These are phyloP conservation scores for Talaromyces nanjingensis DNA, from an alignment of 495 filamentous ascomycete species.

Conservation along the genomic window DNA sequence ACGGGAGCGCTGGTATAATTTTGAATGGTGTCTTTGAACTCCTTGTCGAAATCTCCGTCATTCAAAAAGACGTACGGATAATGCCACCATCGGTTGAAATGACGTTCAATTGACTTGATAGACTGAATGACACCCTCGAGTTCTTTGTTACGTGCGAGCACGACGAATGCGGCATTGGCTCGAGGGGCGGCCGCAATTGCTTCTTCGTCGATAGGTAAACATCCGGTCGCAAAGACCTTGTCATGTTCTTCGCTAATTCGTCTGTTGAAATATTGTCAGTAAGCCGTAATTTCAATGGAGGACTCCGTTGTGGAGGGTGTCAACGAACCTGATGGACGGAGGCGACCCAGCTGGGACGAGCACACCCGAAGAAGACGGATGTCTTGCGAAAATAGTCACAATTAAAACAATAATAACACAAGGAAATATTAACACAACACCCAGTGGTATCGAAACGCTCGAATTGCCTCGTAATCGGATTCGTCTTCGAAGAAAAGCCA, in stretches of 20 bases:
- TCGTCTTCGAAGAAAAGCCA: slow-evolving; percentile 82
- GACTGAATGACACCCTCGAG: slow-evolving; percentile 93
- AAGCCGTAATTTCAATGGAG: slow-evolving; percentile 5
- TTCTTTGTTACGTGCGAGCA: slow-evolving; percentile 94
- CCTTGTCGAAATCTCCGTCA: slow-evolving; percentile 90
- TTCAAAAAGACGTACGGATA: slow-evolving; percentile 99
- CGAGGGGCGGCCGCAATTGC: slow-evolving; percentile 53
- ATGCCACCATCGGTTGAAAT: slow-evolving; percentile 99
- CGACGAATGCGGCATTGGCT: slow-evolving; percentile 92
- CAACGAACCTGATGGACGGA: slow-evolving; percentile 77
- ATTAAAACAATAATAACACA: slow-evolving; percentile 88
- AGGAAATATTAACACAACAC: slow-evolving; percentile 88
- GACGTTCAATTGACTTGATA: slow-evolving; percentile 93
- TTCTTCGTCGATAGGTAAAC: slow-evolving; percentile 52
- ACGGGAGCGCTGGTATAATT: slow-evolving; percentile 84
- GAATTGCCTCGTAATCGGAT: slow-evolving; percentile 93
- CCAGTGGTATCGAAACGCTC: slow-evolving; percentile 86
- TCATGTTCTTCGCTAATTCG: slow-evolving; percentile 97
- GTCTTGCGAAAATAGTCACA: slow-evolving; percentile 79
- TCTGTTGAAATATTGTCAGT: slow-evolving; percentile 36
- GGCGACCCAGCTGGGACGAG: slow-evolving; percentile 86
- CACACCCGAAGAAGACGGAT: slow-evolving; percentile 76
- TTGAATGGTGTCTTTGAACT: slow-evolving; percentile 78
- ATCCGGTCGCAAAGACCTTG: slow-evolving; percentile 91
- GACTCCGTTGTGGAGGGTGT: background rate